Base-by-base conservation (phyloP, 169 alveolate genomes). In the Plasmodium vivax region DNA sequence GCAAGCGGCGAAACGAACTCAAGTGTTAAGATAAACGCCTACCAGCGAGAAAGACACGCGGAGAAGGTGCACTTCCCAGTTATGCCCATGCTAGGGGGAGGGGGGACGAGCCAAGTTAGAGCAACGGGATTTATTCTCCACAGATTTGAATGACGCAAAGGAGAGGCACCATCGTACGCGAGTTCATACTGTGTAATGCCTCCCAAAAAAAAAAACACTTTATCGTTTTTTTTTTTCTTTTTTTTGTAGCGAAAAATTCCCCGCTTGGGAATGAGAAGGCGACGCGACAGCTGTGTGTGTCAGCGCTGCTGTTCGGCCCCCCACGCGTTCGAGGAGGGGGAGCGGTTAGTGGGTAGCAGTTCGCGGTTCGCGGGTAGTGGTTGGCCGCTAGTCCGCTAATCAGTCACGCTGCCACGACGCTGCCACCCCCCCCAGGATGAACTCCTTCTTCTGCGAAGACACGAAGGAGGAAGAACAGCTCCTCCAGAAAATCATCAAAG, bases 391-490 rank as follows among this genome's bases (percentile, higher is more conserved):
- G 0, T 23, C 27, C 27, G 27, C 27, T 23, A 23, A 38, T 2
- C 43, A 38, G 43, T 2, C 8, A 45, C 58, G 58, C 19, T 12
- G 19, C 19, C 2, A 0, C 58, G 19, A 12, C 58, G 58, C 3
- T n/a, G 14, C 58, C 16, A 19, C 58, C 19, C 1, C 58, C 19
- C 19, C 1, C 5, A 14, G 12, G 38, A 90, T 90, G 94, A 58
- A 80, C 23, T 90, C 94, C 81, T 90, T 90, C 38, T 90, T 90
- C 56, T n/a, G 84, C 10, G 94, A 90, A 58, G 94, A 90, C 45
- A 90, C 91, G 3, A 41, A 41, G 74, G 94, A 90, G 54, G 94
- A 90, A 90, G 94, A 90, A 81, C 82, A 90, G 27, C 83, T 90
- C 19, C 81, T 90, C 34, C 84, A 56, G 36, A 71, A 51, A 38